Percentiles rank a stretch among this genome's conserved stretches.
Evolutionary conservation across 192 early-diverging fungal species (phyloP).

Genomic region (Podila horticola): DNA sequence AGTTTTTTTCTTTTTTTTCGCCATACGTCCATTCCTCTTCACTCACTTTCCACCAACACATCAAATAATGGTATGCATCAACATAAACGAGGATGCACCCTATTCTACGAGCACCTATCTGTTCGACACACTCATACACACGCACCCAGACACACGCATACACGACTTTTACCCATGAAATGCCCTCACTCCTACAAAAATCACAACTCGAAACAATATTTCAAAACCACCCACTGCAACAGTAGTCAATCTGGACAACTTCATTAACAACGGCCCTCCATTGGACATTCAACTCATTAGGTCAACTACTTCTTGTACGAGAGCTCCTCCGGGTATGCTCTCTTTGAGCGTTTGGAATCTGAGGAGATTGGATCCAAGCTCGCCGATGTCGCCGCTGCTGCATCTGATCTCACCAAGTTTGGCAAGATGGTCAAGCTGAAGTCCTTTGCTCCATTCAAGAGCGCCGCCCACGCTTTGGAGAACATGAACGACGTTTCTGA

Average conservation of each 20-base stretch:
- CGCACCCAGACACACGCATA: background rate
- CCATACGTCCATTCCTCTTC: background rate
- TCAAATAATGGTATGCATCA: constrained; percentile 3
- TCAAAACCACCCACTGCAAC: no score
- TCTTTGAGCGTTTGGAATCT: constrained; percentile 92
- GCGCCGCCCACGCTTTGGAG: constrained; percentile 95
- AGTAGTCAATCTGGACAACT: background rate
- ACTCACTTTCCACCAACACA: background rate
- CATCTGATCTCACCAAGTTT: constrained; percentile 90
- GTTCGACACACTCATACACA: background rate
- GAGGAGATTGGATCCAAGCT: constrained; percentile 98
- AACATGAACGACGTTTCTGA: constrained; percentile 99
- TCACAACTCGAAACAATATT: background rate
- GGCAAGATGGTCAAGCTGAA: constrained; percentile 90
- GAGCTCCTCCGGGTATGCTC: constrained; percentile 95
- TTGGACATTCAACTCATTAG: constrained; percentile 14
- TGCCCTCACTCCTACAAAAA: background rate
- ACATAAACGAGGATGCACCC: background rate
- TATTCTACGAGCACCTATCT: background rate
- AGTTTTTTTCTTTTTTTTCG: constrained; percentile 1
- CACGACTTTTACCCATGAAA: background rate
- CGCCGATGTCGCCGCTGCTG: constrained; percentile 83
- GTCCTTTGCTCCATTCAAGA: constrained; percentile 97
- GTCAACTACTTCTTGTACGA: constrained; percentile 87
- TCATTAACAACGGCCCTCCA: background rate